These are phyloP conservation scores for Penicillium psychrosexuale DNA, from an alignment of 2,329 filamentous ascomycete species.

Conservation along the genomic window DNA sequence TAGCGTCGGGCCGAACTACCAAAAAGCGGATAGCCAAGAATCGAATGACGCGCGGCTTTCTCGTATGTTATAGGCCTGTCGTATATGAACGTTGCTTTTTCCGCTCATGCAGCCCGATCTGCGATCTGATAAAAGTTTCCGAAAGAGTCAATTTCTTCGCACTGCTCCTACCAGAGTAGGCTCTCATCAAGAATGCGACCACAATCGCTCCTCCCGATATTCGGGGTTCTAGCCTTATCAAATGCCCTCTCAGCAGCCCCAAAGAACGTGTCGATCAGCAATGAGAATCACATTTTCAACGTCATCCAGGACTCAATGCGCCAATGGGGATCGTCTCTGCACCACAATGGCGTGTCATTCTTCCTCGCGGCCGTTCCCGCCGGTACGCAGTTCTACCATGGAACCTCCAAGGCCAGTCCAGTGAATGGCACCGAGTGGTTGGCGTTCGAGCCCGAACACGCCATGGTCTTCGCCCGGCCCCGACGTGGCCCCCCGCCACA, in stretches of 20 bases:
- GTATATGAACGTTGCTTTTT: neutral
- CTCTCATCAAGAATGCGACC: constrained; percentile 9
- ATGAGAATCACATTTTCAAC: constrained; percentile 69
- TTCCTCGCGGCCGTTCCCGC: constrained; percentile 64
- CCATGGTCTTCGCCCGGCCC: constrained; percentile 59
- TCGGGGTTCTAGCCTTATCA: constrained; percentile 10
- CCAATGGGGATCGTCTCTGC: constrained; percentile 69
- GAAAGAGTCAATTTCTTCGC: neutral
- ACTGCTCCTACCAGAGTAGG: neutral
- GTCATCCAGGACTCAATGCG: constrained; percentile 67
- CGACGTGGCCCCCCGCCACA: constrained; percentile 12
- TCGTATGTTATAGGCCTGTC: neutral
- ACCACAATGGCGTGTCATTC: constrained; percentile 73
- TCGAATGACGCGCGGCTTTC: constrained; percentile 13
- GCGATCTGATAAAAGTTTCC: neutral
- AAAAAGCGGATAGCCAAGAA: constrained; percentile 3
- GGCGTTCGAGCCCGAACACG: constrained; percentile 74
- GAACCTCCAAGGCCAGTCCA: constrained; percentile 46
- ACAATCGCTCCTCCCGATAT: constrained; percentile 8
- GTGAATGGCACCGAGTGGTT: constrained; percentile 65
- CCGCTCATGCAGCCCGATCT: neutral
- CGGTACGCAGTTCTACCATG: constrained; percentile 67
- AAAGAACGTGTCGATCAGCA: constrained; percentile 26
- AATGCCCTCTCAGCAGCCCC: neutral
- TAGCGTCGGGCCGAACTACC: constrained; percentile 10